These are phyloP conservation scores for Thelonectria discophora DNA, from an alignment of 2,329 filamentous ascomycete species.

Conservation along the genomic window DNA sequence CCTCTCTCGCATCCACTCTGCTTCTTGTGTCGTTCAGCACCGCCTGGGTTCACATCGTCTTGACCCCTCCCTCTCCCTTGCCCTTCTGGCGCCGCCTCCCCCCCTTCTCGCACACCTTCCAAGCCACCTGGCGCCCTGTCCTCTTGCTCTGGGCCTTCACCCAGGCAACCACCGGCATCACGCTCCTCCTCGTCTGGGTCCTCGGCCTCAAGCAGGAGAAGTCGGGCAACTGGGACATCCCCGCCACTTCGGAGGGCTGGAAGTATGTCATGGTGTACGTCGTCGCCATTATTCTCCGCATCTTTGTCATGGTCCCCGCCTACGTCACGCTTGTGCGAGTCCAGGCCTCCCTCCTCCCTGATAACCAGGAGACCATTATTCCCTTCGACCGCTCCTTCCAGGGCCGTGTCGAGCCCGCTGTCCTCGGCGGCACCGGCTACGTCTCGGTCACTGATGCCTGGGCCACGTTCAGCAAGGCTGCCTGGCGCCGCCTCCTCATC, in stretches of 20 bases:
- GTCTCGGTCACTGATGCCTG: conserved; percentile 80
- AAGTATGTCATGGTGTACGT: conserved; percentile 58
- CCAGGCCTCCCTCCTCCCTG: conserved; percentile 85
- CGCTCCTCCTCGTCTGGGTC: conserved; percentile 52
- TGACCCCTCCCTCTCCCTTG: conserved; percentile 72
- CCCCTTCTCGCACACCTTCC: conserved; percentile 68
- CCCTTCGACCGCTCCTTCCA: conserved; percentile 89
- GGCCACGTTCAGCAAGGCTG: conserved; percentile 77
- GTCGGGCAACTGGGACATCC: conserved; percentile 48
- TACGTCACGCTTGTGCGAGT: conserved; percentile 81
- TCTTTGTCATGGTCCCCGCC: conserved; percentile 77
- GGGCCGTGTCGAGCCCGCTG: conserved; percentile 77
- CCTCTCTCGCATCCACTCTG: conserved; percentile 59
- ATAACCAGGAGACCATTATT: conserved; percentile 83
- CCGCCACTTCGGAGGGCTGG: conserved; percentile 48
- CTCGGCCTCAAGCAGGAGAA: conserved; percentile 55
- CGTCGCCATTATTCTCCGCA: conserved; percentile 59
- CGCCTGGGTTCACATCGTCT: conserved; percentile 87
- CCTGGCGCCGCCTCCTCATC: conserved; percentile 77
- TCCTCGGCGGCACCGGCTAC: conserved; percentile 76
- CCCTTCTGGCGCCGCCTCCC: conserved; percentile 76
- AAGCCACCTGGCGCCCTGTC: conserved; percentile 74
- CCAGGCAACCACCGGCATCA: conserved; percentile 59
- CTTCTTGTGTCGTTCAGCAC: conserved; percentile 74
- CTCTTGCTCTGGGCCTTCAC: conserved; percentile 68